These are phyloP conservation scores for Yamadazyma blattariae DNA, from an alignment of 1,139 yeast genomes.

Conservation along the genomic window DNA sequence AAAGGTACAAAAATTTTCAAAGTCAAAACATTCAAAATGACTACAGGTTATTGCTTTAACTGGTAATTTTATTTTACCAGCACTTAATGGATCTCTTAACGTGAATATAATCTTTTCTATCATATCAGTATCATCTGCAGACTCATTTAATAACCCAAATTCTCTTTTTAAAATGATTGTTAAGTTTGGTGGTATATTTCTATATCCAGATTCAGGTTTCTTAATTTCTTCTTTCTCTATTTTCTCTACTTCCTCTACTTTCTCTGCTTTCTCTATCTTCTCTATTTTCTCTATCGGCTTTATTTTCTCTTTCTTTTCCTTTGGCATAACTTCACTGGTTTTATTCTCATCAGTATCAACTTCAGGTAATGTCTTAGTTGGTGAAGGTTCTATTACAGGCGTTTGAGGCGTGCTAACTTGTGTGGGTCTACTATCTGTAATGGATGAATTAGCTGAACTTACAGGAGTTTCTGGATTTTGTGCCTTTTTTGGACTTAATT, in stretches of 20 bases:
- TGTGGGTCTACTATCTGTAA: too few relatives aligned
- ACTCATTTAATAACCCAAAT: slow-evolving; percentile 18
- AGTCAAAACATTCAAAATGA: slow-evolving; percentile 49
- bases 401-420: too few relatives aligned
- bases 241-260: too few relatives aligned
- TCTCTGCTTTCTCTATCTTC: too few relatives aligned
- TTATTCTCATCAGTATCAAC: too few relatives aligned
- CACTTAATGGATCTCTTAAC: slow-evolving; percentile 32
- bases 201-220: slow-evolving; percentile 11
- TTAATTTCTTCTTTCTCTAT: not conserved
- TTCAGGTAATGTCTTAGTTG: too few relatives aligned
- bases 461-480: too few relatives aligned
- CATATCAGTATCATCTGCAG: slow-evolving; percentile 23
- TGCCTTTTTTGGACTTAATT: slow-evolving; percentile 5
- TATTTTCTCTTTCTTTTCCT: too few relatives aligned
- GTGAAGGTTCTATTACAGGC: too few relatives aligned
- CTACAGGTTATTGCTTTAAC: slow-evolving; percentile 36
- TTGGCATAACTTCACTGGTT: too few relatives aligned
- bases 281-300: too few relatives aligned
- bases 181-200: slow-evolving; percentile 26
- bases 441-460: too few relatives aligned
- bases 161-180: slow-evolving; percentile 21
- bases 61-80: slow-evolving; percentile 38
- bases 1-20: slow-evolving; percentile 40
- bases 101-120: slow-evolving; percentile 29